Evolutionary conservation across 2,329 filamentous ascomycete genomes (phyloP), one percentile per base, ranked within the genome.

Genomic region (Epichloe sylvatica): DNA sequence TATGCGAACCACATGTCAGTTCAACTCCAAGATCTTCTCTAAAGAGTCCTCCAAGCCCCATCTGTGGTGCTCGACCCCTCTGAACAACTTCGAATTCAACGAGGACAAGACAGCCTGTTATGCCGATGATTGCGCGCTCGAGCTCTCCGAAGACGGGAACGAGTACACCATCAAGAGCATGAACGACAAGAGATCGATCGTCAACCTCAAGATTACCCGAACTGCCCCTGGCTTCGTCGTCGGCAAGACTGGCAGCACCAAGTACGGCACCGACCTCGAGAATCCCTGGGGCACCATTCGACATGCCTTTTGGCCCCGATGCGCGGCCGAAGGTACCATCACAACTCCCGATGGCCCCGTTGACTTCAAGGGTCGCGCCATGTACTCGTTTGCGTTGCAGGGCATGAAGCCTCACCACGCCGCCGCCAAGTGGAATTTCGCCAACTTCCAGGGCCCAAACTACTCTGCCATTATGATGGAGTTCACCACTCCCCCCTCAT

Each of bases 321-420:
- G 86, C 67, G 75, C 73, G 44, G 80, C 84, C 12, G 84, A 91
- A 67, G 92, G 92, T 47, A 86, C 77, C 57, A 88, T 97, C 65
- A 80, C 86, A 55, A 94, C 89, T 52, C 78, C 85, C 59, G 81
- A 87, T 35, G 87, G 88, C 45, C 80, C 84, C 37, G 74, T 95
- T 54, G 83, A 95, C 64, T 81, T 95, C 65, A 83, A 80, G 61
- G 91, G 91, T 51, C 79, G 75, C 54, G 89, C 82, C 34, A 72
- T 94, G 60, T 91, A 89, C 69, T 75, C 84, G 56, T 84, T 92
- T 66, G 90, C 88, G 39, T 72, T 97, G 46, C 92, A 97, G 71
- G 92, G 90, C 65, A 97, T 97, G 91, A 98, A 98, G 77, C 92
- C 92, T 39, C 92, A 98, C 67, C 94, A 98, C 65, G 86, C 89